Evolutionary conservation across 257 asterid species (phyloP).

Genomic region (Petunia secreta): DNA sequence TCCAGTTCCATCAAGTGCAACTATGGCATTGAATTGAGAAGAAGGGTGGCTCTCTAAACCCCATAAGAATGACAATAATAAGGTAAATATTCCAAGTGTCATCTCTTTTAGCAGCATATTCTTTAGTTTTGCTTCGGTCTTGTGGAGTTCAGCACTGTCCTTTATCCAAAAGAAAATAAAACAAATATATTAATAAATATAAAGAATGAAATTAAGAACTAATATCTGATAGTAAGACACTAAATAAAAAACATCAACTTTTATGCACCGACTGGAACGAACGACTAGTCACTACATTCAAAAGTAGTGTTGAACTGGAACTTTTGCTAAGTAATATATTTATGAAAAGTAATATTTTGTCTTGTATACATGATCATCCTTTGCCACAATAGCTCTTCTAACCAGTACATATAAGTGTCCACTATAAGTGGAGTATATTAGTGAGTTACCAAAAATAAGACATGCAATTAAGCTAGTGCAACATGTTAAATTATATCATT

Average conservation of each 20-base stretch:
- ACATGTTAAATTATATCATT: not conserved
- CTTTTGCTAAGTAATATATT: too few species aligned
- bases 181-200: not conserved
- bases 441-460: too few species aligned
- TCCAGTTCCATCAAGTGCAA: constrained; percentile 28
- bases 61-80: constrained; percentile 11
- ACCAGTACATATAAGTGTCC: not conserved
- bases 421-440: not conserved
- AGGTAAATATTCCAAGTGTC: constrained; percentile 11
- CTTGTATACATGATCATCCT: too few species aligned
- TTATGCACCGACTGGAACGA: not conserved
- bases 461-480: too few species aligned
- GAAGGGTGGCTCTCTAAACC: not conserved
- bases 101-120: not conserved
- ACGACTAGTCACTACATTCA: too few species aligned
- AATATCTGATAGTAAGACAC: not conserved
- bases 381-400: not conserved
- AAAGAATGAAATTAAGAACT: not conserved
- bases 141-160: not conserved
- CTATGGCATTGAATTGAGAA: not conserved
- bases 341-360: too few species aligned
- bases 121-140: not conserved
- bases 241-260: not conserved
- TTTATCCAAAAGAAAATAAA: not conserved
- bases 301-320: too few species aligned